Evolutionary conservation across 202 grass and related monocot species (phyloP), one percentile per base, ranked within the genome.

Genomic region (Thinopyrum obtusiflorum): DNA sequence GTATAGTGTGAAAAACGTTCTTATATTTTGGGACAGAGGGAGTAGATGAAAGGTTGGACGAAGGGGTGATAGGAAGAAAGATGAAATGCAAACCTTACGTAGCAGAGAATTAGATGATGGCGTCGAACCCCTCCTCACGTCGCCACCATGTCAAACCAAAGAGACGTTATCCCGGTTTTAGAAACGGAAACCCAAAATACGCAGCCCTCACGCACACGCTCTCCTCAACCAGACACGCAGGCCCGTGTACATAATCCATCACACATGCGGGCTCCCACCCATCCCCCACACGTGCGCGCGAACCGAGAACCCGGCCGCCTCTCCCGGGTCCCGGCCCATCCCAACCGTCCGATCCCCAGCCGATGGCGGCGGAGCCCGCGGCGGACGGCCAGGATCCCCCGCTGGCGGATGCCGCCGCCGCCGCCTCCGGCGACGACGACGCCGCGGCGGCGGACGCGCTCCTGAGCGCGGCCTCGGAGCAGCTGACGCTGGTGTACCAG

Each of bases 401-500:
- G 53, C 63, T 66, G 65, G 46, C 20, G 18, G 49, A 20, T 7
- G 53, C 51, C 51, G 51, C 28, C 35, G 65, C 73, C n/a, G 65
- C 73, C n/a, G 81, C 25, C 25, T 26, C 55, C 73, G 83, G 37
- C 84, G 81, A 17, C 59, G 79, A 29, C 28, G 51, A 25, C 11
- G 81, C 72, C 18, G 26, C 82, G 18, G 90, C 86, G 51, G 87
- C 80, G 69, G 87, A 80, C 63, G 83, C 76, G 69, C 86, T 91
- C 65, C 67, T 88, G 65, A 91, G 80, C 90, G 26, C 86, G 31
- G 33, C 87, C 31, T 89, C 90, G 87, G 89, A 91, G 78, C 92
- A 94, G 89, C 92, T 94, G 59, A 91, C 92, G 46, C 49, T 91
- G 33, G 77, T 91, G 71, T 94, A 91, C 84, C 89, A 91, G 77